Base-by-base conservation (phyloP, 2,329 filamentous ascomycete species). In the Alternaria panax region DNA sequence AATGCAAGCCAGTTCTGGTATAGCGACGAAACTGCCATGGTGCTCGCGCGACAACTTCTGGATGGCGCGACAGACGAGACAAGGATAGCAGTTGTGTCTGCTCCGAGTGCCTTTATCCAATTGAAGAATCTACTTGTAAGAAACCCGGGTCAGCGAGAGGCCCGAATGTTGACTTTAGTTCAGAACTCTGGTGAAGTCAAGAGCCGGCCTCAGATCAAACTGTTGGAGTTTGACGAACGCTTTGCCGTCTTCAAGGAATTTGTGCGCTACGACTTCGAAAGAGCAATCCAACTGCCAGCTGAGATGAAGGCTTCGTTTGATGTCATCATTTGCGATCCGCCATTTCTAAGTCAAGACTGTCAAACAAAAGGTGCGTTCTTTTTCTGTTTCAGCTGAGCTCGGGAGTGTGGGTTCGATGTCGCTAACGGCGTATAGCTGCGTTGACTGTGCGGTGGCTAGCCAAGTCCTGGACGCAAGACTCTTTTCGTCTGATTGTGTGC, bases 1-100 rank as follows among this genome's bases (percentile, higher is more conserved):
- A 92, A 93, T 72, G 86, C 90, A 71, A 90, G 87, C 62, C 91
- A 94, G 78, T 95, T 95, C 72, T 95, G 92, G 91, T 92, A 92
- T 74, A 87, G 87, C 8, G 88, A 93, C 53, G 86, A 88, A 64
- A 93, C 91, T 24, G 91, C 91, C 0, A 82, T 76, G 2, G 72
- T 82, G 5, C 78, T 91, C 20, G 91, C 90, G 1, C 80, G 82
- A 55, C 85, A 91, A 69, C 81, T 95, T 32, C 83, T 94, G 1
- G 81, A 86, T 5, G 88, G 83, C 47, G 83, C 86, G 2, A 86
- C 83, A 1, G 76, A 82, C 3, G 81, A 85, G 9, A 87, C 84
- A 28, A 82, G 79, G 3, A 87, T 94, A 65, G 90, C 86, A 4
- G 85, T 93, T 3, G 84, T 94, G 7, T 92, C 90, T 25, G 86